phyloP scores from a whole-genome alignment of 768 basidiomycete species.

The Phlebiopsis gigantea region DNA sequence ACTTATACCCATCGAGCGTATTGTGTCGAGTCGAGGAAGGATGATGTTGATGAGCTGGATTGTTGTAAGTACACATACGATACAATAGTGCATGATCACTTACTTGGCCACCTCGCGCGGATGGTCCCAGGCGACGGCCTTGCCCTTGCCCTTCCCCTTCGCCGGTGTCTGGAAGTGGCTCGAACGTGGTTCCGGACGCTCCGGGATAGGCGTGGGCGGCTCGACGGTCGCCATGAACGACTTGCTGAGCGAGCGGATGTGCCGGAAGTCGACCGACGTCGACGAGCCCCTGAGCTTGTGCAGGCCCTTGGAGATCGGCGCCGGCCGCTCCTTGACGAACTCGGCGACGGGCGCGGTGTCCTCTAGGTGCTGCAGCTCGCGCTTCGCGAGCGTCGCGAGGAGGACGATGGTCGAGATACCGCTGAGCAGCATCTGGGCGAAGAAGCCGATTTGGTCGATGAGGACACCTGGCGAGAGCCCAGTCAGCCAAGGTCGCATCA shows the following conservation, averaged over 20 bases:
- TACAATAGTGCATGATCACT: too few relatives aligned
- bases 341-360: background rate
- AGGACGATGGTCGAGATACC: constrained; percentile 36
- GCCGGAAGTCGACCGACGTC: constrained; percentile 23
- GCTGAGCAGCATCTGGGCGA: constrained; percentile 52
- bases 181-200: background rate
- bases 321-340: constrained; percentile 15
- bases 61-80: background rate
- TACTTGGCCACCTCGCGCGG: too few relatives aligned
- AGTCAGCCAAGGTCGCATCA: background rate
- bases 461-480: background rate
- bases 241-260: constrained; percentile 13
- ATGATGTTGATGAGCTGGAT: background rate
- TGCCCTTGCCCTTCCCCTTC: background rate
- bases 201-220: constrained; percentile 3
- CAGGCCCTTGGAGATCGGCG: constrained; percentile 17
- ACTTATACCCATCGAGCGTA: background rate
- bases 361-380: constrained; percentile 26
- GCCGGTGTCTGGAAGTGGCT: background rate
- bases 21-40: background rate
- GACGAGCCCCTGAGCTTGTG: constrained; percentile 21
- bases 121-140: background rate
- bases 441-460: constrained; percentile 40
- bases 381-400: constrained; percentile 36
- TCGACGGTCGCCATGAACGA: background rate